Base-by-base conservation (phyloP, 768 basidiomycete species). In the Asterophora lycoperdoides region DNA sequence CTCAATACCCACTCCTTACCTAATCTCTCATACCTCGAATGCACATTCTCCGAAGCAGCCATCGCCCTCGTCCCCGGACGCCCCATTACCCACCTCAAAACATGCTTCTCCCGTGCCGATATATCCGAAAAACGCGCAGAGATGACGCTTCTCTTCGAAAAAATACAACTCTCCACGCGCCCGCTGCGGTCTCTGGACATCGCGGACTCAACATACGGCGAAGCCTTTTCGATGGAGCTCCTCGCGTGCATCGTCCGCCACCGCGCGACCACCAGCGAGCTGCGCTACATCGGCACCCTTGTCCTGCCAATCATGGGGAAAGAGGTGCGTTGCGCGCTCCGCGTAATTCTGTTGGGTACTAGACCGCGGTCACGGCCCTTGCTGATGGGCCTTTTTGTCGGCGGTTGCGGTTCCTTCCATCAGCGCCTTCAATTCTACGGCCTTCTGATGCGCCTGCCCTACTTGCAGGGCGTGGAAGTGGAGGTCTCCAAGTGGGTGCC, bases 401-500 rank as follows among this genome's bases (percentile, higher is more conserved):
- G 4, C 30, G 30, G 4, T 13, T 32, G 13, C 30, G 3, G 13
- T 13, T 32, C 5, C 29, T 29, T 5, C 46, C 42, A 48, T 26
- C 32, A 85, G 84, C 76, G 84, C 20, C 72, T 87, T 33, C 65
- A 68, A 28, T 80, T 86, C 60, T 86, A 85, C 53, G 79, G 76
- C 4, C 64, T 77, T 23, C 69, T 86, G 48, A 78, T 79, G 70
- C 74, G 68, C 20, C 68, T 85, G 19, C 68, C 67, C 1, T 66
- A 61, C 10, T 68, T 86, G 10, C 68, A 73, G 51, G 81, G 77
- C 53, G 59, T 82, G 41, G 84, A 86, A 55, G 66, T 86, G 5
- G 84, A 86, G 35, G 70, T 86, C 20, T 78, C 79, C 15, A 76
- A 79, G 42, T 87, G 84, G 84, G 71, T 74, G 4, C 84, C 84